These are phyloP conservation scores for Lentinula detonsa DNA, from an alignment of 768 basidiomycete genomes.

Conservation along the genomic window DNA sequence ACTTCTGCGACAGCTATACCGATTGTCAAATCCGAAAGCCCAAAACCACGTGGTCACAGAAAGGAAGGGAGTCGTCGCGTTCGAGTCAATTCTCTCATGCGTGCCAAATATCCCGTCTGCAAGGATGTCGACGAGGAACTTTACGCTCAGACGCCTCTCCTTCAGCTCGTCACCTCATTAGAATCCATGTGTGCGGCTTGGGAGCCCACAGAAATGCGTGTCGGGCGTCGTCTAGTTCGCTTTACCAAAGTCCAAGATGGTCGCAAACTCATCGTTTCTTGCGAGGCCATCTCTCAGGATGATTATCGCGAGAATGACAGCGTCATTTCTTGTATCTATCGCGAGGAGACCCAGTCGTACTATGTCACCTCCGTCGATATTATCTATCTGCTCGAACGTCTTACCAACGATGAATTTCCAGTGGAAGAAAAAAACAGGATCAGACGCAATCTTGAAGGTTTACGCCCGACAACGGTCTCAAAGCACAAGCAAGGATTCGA, in stretches of 20 bases:
- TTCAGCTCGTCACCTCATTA: constrained; percentile 56
- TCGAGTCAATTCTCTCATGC: constrained; percentile 36
- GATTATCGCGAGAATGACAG: constrained; percentile 70
- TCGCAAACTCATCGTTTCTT: constrained; percentile 69
- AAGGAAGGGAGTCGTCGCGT: constrained; percentile 33
- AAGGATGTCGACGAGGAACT: constrained; percentile 30
- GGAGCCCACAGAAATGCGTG: constrained; percentile 57
- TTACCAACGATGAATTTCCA: constrained; percentile 72
- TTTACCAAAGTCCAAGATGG: constrained; percentile 79
- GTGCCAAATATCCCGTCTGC: constrained; percentile 28
- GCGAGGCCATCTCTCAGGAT: constrained; percentile 66
- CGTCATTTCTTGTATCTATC: constrained; percentile 94
- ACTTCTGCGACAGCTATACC: constrained; percentile 25
- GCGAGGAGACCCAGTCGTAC: constrained; percentile 67
- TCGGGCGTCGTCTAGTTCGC: constrained; percentile 79
- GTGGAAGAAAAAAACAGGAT: constrained; percentile 98
- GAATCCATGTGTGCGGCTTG: constrained; percentile 50
- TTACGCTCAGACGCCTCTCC: constrained; percentile 47
- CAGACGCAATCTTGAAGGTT: constrained; percentile 88
- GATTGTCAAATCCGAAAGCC: constrained; percentile 29
- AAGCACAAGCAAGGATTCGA: constrained; percentile 79
- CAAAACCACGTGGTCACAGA: constrained; percentile 27
- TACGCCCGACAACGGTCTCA: constrained; percentile 84
- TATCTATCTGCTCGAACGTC: constrained; percentile 83
- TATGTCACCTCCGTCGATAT: constrained; percentile 95